A percentile compares a stretch with the other conserved stretches of the same genome.
These are phyloP conservation scores for Globisporangium camurandrum DNA, from an alignment of 352 stramenopile species.

Conservation along the genomic window DNA sequence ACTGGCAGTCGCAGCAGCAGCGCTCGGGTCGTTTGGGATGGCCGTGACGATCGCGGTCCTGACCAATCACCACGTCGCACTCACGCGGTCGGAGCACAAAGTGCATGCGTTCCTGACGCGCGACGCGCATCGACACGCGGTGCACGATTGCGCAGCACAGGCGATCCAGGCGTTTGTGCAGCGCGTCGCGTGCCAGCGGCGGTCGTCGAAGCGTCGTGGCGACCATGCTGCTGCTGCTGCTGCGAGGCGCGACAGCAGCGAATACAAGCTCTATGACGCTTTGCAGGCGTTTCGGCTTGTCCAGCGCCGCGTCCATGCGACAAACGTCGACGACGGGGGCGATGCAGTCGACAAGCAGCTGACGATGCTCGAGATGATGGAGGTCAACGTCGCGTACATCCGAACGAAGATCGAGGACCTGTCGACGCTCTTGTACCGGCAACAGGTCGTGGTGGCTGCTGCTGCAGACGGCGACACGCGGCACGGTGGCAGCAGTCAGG, in stretches of 20 bases:
- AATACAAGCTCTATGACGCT: slow-evolving; percentile 57
- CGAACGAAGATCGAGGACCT: slow-evolving; percentile 73
- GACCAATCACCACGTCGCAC: slow-evolving; percentile 61
- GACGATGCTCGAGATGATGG: slow-evolving; percentile 84
- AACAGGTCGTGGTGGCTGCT: too few species aligned
- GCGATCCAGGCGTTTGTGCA: slow-evolving; percentile 59
- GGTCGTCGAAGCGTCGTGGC: too few species aligned
- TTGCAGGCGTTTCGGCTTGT: slow-evolving; percentile 45
- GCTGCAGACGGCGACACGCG: not conserved
- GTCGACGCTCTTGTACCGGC: slow-evolving; percentile 30
- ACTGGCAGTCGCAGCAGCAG: slow-evolving; percentile 38
- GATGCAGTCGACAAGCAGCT: slow-evolving; percentile 79
- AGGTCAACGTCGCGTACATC: slow-evolving; percentile 80
- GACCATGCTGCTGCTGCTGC: slow-evolving; percentile 15
- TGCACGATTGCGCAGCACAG: slow-evolving; percentile 53
- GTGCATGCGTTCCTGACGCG: slow-evolving; percentile 77
- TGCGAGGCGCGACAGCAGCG: slow-evolving; percentile 16
- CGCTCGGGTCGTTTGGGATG: slow-evolving; percentile 47
- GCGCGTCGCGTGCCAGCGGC: slow-evolving; percentile 36
- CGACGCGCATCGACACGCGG: slow-evolving; percentile 47
- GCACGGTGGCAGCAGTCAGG: too few species aligned
- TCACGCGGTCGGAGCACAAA: slow-evolving; percentile 74
- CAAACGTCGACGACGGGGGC: slow-evolving; percentile 56
- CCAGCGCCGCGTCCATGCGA: slow-evolving; percentile 53
- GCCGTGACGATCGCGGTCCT: slow-evolving; percentile 73